Conservation (phyloP, 2,329 filamentous ascomycete species). For the Fonsecaea nubica region DNA sequence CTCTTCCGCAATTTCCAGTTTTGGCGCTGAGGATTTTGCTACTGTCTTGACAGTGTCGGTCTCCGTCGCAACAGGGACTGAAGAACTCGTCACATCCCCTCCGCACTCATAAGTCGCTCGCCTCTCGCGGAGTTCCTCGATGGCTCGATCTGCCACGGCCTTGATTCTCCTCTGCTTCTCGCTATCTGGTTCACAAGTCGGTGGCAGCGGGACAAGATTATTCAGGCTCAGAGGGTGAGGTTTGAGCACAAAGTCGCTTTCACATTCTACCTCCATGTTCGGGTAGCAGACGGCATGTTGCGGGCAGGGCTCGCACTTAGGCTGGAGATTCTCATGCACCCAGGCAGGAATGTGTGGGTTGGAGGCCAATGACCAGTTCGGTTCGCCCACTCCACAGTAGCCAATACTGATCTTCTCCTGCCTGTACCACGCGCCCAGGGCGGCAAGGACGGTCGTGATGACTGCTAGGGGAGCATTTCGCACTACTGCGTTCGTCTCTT, state of each 20-base stretch:
- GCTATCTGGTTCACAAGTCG: conserved; percentile 92
- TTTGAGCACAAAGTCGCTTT: conserved; percentile 83
- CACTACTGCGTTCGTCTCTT: conserved; percentile 58
- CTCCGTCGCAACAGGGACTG: conserved; percentile 41
- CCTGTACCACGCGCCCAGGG: conserved; percentile 82
- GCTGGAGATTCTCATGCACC: conserved; percentile 69
- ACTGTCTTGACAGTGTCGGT: conserved; percentile 51
- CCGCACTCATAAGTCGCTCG: conserved; percentile 92
- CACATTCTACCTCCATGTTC: conserved; percentile 78
- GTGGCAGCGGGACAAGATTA: conserved; percentile 81
- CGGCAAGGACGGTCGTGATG: conserved; percentile 70
- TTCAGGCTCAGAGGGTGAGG: conserved; percentile 82
- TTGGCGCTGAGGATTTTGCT: conserved; percentile 52
- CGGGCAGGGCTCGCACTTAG: conserved; percentile 88
- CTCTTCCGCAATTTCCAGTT: conserved; percentile 66
- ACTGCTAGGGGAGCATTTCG: conserved; percentile 74
- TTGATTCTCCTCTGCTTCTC: conserved; percentile 88
- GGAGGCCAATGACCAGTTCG: conserved; percentile 63
- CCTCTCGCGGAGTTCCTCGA: conserved; percentile 84
- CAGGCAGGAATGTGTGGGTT: conserved; percentile 72
- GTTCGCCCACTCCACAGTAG: conserved; percentile 84
- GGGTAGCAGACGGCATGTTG: conserved; percentile 86
- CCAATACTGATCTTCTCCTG: conserved; percentile 97
- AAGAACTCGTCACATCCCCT: conserved; percentile 56
- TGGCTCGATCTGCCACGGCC: conserved; percentile 82